Percentiles rank a stretch among this genome's conserved stretches.
Conservation (phyloP, 2,329 filamentous ascomycete genomes). For the Plectosphaerella cucumerina region DNA sequence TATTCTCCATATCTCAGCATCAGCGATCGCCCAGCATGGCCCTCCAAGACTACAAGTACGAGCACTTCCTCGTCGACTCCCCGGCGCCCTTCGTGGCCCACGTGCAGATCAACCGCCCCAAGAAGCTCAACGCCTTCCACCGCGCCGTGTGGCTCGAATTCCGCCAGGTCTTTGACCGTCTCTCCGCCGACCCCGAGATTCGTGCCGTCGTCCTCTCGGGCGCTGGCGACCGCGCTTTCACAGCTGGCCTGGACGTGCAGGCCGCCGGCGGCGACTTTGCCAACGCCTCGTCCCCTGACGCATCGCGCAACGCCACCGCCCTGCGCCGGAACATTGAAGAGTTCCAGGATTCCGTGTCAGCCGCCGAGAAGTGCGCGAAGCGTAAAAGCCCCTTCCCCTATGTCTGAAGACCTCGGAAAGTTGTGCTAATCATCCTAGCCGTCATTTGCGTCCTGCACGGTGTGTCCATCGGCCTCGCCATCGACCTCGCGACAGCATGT, state of each 20-base stretch:
- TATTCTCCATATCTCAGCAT: too few relatives aligned
- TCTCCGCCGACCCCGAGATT: constrained; percentile 68
- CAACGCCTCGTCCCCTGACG: constrained; percentile 43
- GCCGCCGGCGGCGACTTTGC: constrained; percentile 39
- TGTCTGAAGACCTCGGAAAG: too few relatives aligned
- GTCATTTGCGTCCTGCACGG: constrained; percentile 81
- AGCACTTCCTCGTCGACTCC: constrained; percentile 70
- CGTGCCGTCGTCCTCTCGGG: constrained; percentile 77
- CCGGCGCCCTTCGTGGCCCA: constrained; percentile 75
- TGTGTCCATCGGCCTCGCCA: constrained; percentile 70
- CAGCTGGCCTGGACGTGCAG: constrained; percentile 78
- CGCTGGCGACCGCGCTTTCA: constrained; percentile 80
- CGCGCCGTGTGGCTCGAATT: constrained; percentile 85
- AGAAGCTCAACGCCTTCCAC: constrained; percentile 85
- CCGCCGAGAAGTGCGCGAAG: constrained; percentile 85
- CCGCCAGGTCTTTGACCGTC: constrained; percentile 62
- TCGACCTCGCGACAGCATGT: constrained; percentile 67
- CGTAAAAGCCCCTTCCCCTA: constrained; percentile 42
- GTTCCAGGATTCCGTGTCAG: constrained; percentile 75
- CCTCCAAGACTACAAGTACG: constrained; percentile 39
- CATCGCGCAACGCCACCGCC: constrained; percentile 50
- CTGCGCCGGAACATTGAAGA: constrained; percentile 67
- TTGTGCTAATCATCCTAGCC: constrained; percentile 38
- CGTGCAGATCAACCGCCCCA: constrained; percentile 83
- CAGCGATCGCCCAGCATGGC: constrained; percentile 4